Evolutionary conservation across 257 asterid species (phyloP).

Genomic region (Capsicum rhomboideum): DNA sequence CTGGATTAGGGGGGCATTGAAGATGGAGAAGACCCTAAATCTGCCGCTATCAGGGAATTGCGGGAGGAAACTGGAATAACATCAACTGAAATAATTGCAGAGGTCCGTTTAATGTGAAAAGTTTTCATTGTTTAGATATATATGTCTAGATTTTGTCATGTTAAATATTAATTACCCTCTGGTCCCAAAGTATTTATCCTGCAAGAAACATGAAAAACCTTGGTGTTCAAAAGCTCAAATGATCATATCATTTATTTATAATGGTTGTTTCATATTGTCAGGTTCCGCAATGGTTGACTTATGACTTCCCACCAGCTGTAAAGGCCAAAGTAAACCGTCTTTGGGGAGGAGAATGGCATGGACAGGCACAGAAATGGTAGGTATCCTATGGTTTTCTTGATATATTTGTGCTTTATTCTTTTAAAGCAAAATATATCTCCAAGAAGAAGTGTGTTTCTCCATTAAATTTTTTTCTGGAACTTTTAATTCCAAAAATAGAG

Average conservation of each 20-base stretch:
- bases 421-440: background rate
- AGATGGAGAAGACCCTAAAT: conserved; percentile 88
- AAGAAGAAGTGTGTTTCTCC: background rate
- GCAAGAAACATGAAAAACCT: background rate
- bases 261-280: conserved; percentile 21
- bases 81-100: conserved; percentile 79
- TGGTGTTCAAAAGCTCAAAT: background rate
- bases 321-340: conserved; percentile 95
- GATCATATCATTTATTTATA: background rate
- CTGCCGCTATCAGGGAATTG: conserved; percentile 90
- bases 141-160: background rate
- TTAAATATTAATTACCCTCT: background rate
- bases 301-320: conserved; percentile 94
- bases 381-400: conserved; percentile 7
- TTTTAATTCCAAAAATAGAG: background rate
- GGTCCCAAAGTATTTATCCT: background rate
- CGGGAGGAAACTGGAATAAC: conserved; percentile 91
- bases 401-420: background rate
- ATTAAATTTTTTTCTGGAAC: background rate
- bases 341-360: conserved; percentile 99
- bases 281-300: conserved; percentile 91
- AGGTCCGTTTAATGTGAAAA: conserved; percentile 39
- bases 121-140: background rate
- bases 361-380: conserved; percentile 96
- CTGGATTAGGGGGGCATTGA: conserved; percentile 80